Base-by-base conservation (phyloP, 2,329 filamentous ascomycete species). In the Monilinia fructigena region DNA sequence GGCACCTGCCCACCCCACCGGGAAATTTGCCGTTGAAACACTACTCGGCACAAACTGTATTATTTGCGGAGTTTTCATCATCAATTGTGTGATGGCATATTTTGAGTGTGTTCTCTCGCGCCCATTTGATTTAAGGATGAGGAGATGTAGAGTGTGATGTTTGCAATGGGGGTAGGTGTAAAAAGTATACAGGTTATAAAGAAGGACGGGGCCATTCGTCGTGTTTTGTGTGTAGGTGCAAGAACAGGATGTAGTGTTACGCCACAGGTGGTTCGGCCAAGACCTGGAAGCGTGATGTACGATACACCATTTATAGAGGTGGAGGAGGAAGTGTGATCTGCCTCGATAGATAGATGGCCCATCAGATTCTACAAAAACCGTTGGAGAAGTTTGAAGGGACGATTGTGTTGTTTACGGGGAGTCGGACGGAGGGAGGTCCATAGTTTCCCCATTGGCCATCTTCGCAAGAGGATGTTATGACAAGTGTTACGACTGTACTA, bases 341-440 rank as follows among this genome's bases (percentile, higher is more conserved):
- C 85, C 67, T 86, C 82, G 56, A 87, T 85, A 16, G 84, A 77
- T 28, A 87, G 77, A 63, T 82, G 78, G n/a, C 79, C 79, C 78
- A 71, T 89, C 86, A 0, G 83, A 83, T 75, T 90, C 88, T 55
- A 89, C 80, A 68, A 88, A 88, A 89, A 4, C 87, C 88, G 40
- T 77, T 67, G 75, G 40, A 45, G 58, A 88, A 89, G 64, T 78
- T 79, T 1, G 77, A 73, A 0, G 86, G 82, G 1, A 85, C 73
- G 1, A 75, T 73, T 7, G 81, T 80, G 55, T 82, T 79, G 68
- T 81, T 79, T 35, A 89, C 79, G 0, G 86, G 86, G 0, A 89
- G 78, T 59, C 85, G 79, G 2, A 89, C 76, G 14, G 79, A 77
- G 0, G 83, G 82, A 47, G 76, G 78, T 3, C 74, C 76, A 69